Evolutionary conservation across 305 asterid genomes (phyloP).

Genomic region (Coffea humblotiana): DNA sequence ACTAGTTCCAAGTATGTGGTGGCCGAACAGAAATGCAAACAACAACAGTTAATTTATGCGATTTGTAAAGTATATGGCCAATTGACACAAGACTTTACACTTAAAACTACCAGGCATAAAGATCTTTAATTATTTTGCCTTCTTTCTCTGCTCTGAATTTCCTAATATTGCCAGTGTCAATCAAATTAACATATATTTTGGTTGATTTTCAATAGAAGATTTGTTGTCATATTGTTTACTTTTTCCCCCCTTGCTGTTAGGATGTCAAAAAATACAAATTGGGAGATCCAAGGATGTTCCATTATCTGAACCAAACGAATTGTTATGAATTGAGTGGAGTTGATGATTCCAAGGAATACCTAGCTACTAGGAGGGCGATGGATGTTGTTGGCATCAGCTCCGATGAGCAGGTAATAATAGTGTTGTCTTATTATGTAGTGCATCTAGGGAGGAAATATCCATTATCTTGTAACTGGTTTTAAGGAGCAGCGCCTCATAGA

Average conservation of each 20-base stretch:
- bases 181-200: background rate
- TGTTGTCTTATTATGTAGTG: no score
- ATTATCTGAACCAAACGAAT: slow-evolving; percentile 84
- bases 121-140: background rate
- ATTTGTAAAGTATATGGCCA: background rate
- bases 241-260: slow-evolving; percentile 34
- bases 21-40: background rate
- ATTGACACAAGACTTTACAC: background rate
- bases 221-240: background rate
- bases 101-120: background rate
- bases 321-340: slow-evolving; percentile 65
- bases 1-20: background rate
- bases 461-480: background rate
- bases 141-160: background rate
- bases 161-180: background rate
- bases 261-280: slow-evolving; percentile 70
- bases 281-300: slow-evolving; percentile 69
- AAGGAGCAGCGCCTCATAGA: background rate
- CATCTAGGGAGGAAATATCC: background rate
- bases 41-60: background rate
- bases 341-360: slow-evolving; percentile 81
- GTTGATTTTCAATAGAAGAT: background rate
- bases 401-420: slow-evolving; percentile 68
- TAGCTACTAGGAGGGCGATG: slow-evolving; percentile 85
- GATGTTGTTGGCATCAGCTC: slow-evolving; percentile 78